Evolutionary conservation across 176 grass and related monocot genomes (phyloP).

Genomic region (Microstegium vimineum): DNA sequence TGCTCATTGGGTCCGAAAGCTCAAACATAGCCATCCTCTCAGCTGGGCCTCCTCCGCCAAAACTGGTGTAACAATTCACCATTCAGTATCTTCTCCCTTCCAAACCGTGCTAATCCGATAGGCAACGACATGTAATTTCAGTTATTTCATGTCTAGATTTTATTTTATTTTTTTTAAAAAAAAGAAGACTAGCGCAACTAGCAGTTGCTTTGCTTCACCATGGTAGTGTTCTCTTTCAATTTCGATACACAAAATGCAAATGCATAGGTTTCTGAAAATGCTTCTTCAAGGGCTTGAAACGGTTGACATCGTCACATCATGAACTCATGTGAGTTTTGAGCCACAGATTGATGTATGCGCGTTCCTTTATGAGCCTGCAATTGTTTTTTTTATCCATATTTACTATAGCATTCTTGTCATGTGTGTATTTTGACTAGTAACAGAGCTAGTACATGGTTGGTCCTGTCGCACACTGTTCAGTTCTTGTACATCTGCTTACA

Average conservation of each 20-base stretch:
- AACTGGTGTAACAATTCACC: no score
- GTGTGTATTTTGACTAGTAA: neutral
- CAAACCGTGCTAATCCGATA: conserved; percentile 15
- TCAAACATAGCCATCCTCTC: conserved; percentile 45
- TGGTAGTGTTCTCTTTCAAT: neutral
- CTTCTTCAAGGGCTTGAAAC: neutral
- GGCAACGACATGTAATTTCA: conserved; percentile 18
- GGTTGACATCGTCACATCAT: neutral
- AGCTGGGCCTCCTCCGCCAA: no score
- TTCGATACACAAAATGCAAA: neutral
- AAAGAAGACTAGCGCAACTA: neutral
- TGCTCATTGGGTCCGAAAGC: conserved; percentile 60
- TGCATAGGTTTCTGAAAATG: neutral
- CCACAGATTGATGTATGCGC: neutral
- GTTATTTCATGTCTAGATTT: neutral
- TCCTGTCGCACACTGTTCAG: no score
- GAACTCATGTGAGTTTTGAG: neutral
- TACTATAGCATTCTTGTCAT: neutral
- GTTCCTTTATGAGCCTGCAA: neutral
- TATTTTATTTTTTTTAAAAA: neutral
- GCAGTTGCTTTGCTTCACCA: neutral
- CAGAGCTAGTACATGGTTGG: neutral
- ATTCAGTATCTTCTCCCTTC: neutral
- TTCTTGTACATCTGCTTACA: neutral
- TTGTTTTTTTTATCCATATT: neutral